Percentiles rank a stretch among this genome's conserved stretches.
These are phyloP conservation scores for Cryptococcus hybrid DNA, from an alignment of 1,284 basidiomycete genomes.

Conservation along the genomic window DNA sequence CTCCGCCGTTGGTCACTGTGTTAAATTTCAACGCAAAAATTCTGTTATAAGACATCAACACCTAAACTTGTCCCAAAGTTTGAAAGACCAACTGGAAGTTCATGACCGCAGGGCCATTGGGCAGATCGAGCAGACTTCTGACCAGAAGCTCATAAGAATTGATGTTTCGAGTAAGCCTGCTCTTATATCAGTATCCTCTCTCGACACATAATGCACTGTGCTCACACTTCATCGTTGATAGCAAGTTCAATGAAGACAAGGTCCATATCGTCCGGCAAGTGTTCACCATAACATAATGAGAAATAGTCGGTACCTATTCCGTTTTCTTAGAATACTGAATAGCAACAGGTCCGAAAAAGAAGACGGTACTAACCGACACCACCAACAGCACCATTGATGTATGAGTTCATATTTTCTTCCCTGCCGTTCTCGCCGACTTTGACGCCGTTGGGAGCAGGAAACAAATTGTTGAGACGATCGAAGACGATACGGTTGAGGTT, in stretches of 20 bases:
- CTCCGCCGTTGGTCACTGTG: conserved; percentile 33
- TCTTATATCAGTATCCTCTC: background rate
- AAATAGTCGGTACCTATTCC: conserved; percentile 37
- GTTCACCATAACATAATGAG: conserved; percentile 31
- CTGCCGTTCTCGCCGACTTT: conserved; percentile 13
- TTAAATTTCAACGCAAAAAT: conserved; percentile 39
- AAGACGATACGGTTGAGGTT: conserved; percentile 42
- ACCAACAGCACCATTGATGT: conserved; percentile 39
- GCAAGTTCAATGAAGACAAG: conserved; percentile 35
- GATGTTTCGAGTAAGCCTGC: conserved; percentile 19
- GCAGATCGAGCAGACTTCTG: conserved; percentile 34
- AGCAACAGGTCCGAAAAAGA: background rate
- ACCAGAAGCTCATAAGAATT: conserved; percentile 36
- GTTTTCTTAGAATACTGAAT: background rate
- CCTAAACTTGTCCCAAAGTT: background rate
- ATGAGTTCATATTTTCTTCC: conserved; percentile 22
- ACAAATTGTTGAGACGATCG: conserved; percentile 33
- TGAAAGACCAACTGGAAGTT: conserved; percentile 28
- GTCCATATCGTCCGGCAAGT: conserved; percentile 36
- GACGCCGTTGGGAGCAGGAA: conserved; percentile 23
- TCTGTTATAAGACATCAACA: conserved; percentile 15
- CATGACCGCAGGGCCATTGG: conserved; percentile 36
- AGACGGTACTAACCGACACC: conserved; percentile 23
- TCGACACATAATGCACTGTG: background rate
- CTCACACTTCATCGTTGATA: conserved; percentile 42